Base-by-base conservation (phyloP, 2,329 filamentous ascomycete genomes). In the Fusarium brevicatenulatum region DNA sequence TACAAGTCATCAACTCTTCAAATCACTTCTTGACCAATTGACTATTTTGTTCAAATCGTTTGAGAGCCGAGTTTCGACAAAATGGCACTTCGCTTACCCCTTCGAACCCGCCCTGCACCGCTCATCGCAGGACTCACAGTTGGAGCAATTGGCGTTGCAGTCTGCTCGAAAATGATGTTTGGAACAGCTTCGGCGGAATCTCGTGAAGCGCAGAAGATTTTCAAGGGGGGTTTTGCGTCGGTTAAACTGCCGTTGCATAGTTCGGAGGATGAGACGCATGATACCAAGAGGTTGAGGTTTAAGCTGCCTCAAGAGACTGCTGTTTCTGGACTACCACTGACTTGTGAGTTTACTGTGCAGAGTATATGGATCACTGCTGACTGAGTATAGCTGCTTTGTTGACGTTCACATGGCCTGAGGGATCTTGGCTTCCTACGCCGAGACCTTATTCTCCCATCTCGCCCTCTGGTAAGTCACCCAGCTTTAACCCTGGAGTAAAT, bases 391-490 rank as follows among this genome's bases (percentile, higher is more conserved):
- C 86, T 18, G 86, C 91, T 6, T 81, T 93, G 5, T 83, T 93
- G 42, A 91, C 90, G 3, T 78, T 89, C 43, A 87, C 90, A 5
- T 88, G 88, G 71, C 90, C 91, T 1, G 80, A 86, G 16, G 89
- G 88, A 11, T 79, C 84, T 54, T 88, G 85, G 83, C 77, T 90
- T 7, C 91, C 91, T 1, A 87, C 88, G 3, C 79, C 91, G 16
- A 84, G 91, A 46, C 91, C 91, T 0, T 93, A 93, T 73, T 93
- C 91, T 0, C 91, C 91, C 1, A 83, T 92, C 12, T 62, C 57
- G 6, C 40, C 50, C 4, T 44, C 73, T 56, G 68, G 71, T 72
- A 63, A 10, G 36, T 15, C 23, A 5, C 16, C 4, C 2, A 9
- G 7, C 6, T 21, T 2, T 2, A 23, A 16, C 1, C 30, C 4